Evolutionary conservation across 2,329 filamentous ascomycete species (phyloP), one percentile per base, ranked within the genome.

Genomic region (Talaromyces piceae): DNA sequence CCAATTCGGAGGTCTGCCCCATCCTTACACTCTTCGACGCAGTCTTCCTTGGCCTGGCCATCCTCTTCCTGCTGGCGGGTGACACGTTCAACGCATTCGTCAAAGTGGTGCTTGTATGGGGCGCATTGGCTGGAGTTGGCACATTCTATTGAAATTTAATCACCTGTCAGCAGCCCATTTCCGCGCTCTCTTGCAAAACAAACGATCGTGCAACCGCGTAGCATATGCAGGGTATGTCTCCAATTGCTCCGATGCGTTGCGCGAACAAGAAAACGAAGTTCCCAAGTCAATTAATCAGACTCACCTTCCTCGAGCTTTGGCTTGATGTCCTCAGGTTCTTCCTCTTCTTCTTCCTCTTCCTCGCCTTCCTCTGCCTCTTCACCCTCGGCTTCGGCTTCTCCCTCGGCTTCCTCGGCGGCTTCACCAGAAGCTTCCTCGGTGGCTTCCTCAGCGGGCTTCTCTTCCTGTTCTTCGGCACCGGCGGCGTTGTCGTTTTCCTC

Each of bases 51-150:
- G 63, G 84, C 84, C 74, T 84, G 83, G 73, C 80, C 78, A 63
- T 86, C 83, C 62, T 86, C 81, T 66, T 89, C 82, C 63, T 78
- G 70, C 67, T 79, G 73, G 64, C 59, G 73, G 55, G 84, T 88
- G 62, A 98, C 93, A 65, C 93, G 90, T 82, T 95, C 91, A 63
- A 91, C 90, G 73, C 93, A 98, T 77, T 96, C 89, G 61, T 97
- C 91, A 72, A 87, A 97, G 81, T 98, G 93, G 80, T 97, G 91
- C 84, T 97, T 98, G 68, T 82, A 81, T 54, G 86, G 84, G 56
- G 85, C 79, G 76, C 93, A 98, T 73, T 87, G 78, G 72, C 86
- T 80, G 59, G 90, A 90, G 72, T 91, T 83, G 73, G 82, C 82
- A 82, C 93, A 98, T 68, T 95, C 93, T 97, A 73, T 39, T 3